Percentiles rank a stretch among this genome's conserved stretches.
These are phyloP conservation scores for Yamagishiella unicocca DNA, from an alignment of 139 green algal species.

Conservation along the genomic window DNA sequence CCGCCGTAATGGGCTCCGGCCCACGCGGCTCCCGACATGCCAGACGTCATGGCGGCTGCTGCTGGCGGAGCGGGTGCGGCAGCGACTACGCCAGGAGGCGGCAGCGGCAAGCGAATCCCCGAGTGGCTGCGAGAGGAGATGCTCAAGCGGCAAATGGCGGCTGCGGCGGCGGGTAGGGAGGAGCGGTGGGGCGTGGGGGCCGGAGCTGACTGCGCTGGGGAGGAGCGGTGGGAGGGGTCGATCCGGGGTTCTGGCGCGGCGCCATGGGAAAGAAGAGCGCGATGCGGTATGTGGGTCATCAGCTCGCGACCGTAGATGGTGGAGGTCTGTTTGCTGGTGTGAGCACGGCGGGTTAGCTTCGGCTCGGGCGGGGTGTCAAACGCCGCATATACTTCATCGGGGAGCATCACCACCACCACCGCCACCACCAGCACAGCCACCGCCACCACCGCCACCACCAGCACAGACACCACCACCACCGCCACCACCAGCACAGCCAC, in stretches of 20 bases:
- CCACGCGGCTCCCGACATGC: not conserved
- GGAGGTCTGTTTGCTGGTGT: not conserved
- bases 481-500: too few relatives aligned
- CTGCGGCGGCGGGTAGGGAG: slow-evolving; percentile 18
- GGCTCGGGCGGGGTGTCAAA: too few relatives aligned
- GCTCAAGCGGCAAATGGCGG: slow-evolving; percentile 49
- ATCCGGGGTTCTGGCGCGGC: too few relatives aligned
- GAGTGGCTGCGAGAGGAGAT: slow-evolving; percentile 65
- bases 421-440: too few relatives aligned
- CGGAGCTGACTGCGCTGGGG: too few relatives aligned
- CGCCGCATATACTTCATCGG: too few relatives aligned
- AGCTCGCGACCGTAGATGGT: not conserved
- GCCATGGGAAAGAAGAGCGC: too few relatives aligned
- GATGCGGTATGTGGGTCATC: too few relatives aligned
- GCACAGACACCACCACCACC: too few relatives aligned
- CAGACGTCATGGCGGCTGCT: slow-evolving; percentile 1
- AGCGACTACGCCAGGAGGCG: not conserved
- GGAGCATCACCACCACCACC: too few relatives aligned
- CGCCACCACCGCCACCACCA: too few relatives aligned
- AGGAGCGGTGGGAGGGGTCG: not conserved
- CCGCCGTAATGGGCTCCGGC: not conserved
- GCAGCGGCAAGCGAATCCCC: slow-evolving; percentile 48
- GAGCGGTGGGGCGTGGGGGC: not conserved
- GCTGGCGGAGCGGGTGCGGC: not conserved
- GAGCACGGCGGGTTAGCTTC: too few relatives aligned